Base-by-base conservation (phyloP, 345 rosid species). In the Erysimum cheiranthoides region DNA sequence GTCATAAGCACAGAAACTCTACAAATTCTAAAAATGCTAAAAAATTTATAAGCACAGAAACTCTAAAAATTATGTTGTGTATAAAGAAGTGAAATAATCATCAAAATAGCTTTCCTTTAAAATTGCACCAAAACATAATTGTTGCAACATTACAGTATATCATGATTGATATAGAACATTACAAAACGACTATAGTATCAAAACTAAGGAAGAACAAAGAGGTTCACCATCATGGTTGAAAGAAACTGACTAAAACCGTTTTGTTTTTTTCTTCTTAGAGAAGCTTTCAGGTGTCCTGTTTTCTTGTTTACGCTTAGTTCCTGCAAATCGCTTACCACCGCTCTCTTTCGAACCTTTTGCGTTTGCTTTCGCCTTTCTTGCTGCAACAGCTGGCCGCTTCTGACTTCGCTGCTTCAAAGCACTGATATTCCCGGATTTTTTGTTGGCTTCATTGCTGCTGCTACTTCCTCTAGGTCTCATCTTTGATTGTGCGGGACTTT, bases 311-410 rank as follows among this genome's bases (percentile, higher is more conserved):
- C 96, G 89, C 80, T 93, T 96, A 61, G 70, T 64, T 16, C 88
- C 94, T 66, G 78, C 87, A 36, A 76, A 83, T 3, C 73, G 7
- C 45, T 80, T 80, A 57, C 83, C 86, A 12, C 78, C 86, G 5
- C 84, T 82, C 63, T 75, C 77, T 25, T 66, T 70, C 0, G 70
- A 78, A 53, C 74, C 70, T 28, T 66, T 78, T 5, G 83, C 83
- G 45, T 79, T 92, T 9, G 82, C 87, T 77, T 81, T 92, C 5
- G 84, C 87, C 81, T 88, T 96, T 80, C 99, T 87, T 32, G 89
- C 87, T 2, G 93, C 93, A 73, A 96, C 99, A 8, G 96, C 72
- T 18, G 96, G 96, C 70, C 98, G 86, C 77, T 93, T 96, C 51
- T 73, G 79, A 50, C 4, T 34, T 5, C 82, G 75, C 43, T 82